Evolutionary conservation across 2,329 filamentous ascomycete genomes (phyloP), one percentile per base, ranked within the genome.

Genomic region (Ramichloridium luteum): DNA sequence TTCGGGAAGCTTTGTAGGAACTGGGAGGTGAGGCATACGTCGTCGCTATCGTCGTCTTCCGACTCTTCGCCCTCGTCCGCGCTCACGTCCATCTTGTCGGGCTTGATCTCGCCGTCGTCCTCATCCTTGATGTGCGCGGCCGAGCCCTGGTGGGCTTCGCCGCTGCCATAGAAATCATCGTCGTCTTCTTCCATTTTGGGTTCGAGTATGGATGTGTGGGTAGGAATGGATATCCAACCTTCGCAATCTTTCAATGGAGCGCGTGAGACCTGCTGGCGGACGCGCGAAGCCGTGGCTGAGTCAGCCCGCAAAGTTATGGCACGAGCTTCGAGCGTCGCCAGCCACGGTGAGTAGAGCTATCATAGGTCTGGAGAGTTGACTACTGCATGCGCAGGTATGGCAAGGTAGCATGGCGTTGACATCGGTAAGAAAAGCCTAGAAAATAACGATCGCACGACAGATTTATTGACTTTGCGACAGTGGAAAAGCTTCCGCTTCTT

Each of bases 401-500:
- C 38, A 35, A 41, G 43, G 28, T 48, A 46, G 38, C 31, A 52
- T 52, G 49, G 47, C 49, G 27, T 34, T 52, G 46, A 52, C 48
- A 43, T 51, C 50, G 46, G 50, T 53, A 44, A 27, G 39, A 20
- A 6, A 28, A 14, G 18, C 13, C 4, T n/a, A 13, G 9, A 6
- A 23, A 1, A 25, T 13, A 25, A 30, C 36, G 9, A 44, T n/a
- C n/a, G n/a, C n/a, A n/a, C n/a, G n/a, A n/a, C 26, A 17, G 17
- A 22, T 12, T 16, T 9, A 9, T 30, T n/a, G n/a, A n/a, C 20
- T n/a, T 8, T 23, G 20, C 20, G 35, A 30, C 44, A 93, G 88
- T 96, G 90, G 88, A 94, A 94, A 80, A 78, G 80, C 48, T 98
- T 98, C 67, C 86, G 93, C 70, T 98, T 98, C 77, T 96, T 98